Evolutionary conservation across 1,139 yeast genomes (phyloP), one percentile per base, ranked within the genome.

Genomic region (Taiozyma sp.): DNA sequence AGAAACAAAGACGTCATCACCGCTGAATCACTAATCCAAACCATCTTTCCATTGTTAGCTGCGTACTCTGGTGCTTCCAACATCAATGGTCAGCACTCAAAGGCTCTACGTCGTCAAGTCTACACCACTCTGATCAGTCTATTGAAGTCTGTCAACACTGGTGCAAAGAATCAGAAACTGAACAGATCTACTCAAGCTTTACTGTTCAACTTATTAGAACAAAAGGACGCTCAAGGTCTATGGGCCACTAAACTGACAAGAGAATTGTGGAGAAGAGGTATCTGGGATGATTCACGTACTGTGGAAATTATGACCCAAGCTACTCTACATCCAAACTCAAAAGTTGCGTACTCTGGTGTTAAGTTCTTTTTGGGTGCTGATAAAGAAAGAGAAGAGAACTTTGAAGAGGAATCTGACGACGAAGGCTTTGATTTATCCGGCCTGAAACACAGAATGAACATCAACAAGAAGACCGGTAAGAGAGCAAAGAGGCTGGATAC

Each of bases 261-360:
- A 66, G 98, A 93, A 68, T 75, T 93, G 50, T 93, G 99, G 99
- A 80, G 96, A 72, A 78, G 98, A 65, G 96, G 96, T 63, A 86
- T 93, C 54, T 93, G 99, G 99, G 97, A 90, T 67, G 99, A 93
- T 68, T 80, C 96, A 1, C 76, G 98, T 61, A 86, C 98, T 0
- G 96, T 93, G 26, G 99, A 93, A 68, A 82, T 93, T 62, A 91
- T 95, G 98, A 86, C 96, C 3, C 95, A 89, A 62, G 97, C 98
- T 1, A 90, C 97, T 2, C 69, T 88, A 53, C 97, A 90, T 64
- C 82, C 87, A 11, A 96, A 91, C 61, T 78, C 83, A 14, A 93
- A 93, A 70, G 95, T 93, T 49, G 88, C 96, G 13, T 74, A 85
- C 53, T 88, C 97, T 2, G 99, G 97, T 52, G 95, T 89, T 37